Percentiles rank a stretch among this genome's conserved stretches.
Evolutionary conservation across 129 eudicot species (phyloP).

Genomic region (Lactuca saligna): DNA sequence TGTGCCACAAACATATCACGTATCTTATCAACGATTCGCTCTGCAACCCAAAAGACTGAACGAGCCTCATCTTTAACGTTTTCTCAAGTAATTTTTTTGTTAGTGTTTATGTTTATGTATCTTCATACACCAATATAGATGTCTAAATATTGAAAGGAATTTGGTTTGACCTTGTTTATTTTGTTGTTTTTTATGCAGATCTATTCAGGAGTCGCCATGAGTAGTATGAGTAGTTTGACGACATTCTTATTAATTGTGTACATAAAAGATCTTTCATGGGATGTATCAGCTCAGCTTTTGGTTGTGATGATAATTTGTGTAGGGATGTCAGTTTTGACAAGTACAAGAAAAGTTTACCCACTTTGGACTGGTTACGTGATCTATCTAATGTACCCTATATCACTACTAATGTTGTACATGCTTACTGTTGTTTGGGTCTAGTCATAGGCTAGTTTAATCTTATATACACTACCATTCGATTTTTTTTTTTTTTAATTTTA

Average conservation of each 20-base stretch:
- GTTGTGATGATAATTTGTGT: slow-evolving; percentile 47
- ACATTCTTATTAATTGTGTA: slow-evolving; percentile 46
- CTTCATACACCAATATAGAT: neutral
- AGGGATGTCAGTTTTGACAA: slow-evolving; percentile 45
- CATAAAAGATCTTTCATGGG: slow-evolving; percentile 46
- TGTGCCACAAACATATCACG: slow-evolving; percentile 43
- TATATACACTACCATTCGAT: neutral
- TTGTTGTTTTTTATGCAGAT: slow-evolving; percentile 34
- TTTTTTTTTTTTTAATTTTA: too few relatives aligned
- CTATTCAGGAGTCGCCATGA: slow-evolving; percentile 59
- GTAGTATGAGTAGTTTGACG: slow-evolving; percentile 47
- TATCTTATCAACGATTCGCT: slow-evolving; percentile 33
- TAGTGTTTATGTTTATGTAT: neutral
- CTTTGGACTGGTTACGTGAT: slow-evolving; percentile 53
- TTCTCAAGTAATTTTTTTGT: slow-evolving; percentile 35
- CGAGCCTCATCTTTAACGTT: slow-evolving; percentile 51
- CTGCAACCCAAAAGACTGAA: slow-evolving; percentile 45
- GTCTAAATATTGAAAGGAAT: neutral
- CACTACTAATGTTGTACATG: slow-evolving; percentile 47
- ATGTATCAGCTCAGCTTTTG: slow-evolving; percentile 60
- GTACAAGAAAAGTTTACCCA: slow-evolving; percentile 46
- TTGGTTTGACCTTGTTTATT: neutral
- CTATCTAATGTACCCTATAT: slow-evolving; percentile 47
- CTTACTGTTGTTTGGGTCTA: slow-evolving; percentile 37
- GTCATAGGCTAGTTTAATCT: slow-evolving; percentile 6